Conservation (phyloP, 2,329 filamentous ascomycete genomes). For the Fusarium camptoceras region DNA sequence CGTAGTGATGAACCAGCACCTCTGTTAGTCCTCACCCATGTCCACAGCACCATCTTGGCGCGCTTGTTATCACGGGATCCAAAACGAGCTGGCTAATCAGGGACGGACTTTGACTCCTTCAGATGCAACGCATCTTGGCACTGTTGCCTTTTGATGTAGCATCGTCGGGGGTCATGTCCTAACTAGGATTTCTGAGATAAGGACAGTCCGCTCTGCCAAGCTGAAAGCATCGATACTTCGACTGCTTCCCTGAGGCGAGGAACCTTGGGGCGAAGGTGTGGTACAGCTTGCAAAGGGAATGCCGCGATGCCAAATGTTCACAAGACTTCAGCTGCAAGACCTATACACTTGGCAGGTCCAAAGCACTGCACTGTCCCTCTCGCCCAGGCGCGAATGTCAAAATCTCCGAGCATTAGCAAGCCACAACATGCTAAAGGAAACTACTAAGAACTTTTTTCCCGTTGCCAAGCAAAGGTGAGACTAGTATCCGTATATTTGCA, state of each 20-base stretch:
- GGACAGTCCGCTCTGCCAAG: slow-evolving; percentile 15
- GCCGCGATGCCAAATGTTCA: background rate
- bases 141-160: slow-evolving; percentile 2
- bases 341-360: background rate
- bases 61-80: slow-evolving; percentile 34
- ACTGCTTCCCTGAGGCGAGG: background rate
- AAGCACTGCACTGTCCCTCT: background rate
- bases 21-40: slow-evolving; percentile 9
- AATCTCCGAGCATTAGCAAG: slow-evolving; percentile 20
- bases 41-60: slow-evolving; percentile 19
- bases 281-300: background rate
- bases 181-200: slow-evolving; percentile 32
- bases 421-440: background rate
- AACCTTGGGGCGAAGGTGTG: too few relatives aligned
- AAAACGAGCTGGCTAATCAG: slow-evolving; percentile 21
- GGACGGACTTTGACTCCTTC: background rate
- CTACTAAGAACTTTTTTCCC: slow-evolving; percentile 10
- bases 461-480: slow-evolving; percentile 15
- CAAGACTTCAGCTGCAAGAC: background rate
- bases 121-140: slow-evolving; percentile 23
- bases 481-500: slow-evolving; percentile 11
- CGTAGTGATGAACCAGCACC: background rate
- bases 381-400: slow-evolving; percentile 10
- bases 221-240: slow-evolving; percentile 5
- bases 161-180: slow-evolving; percentile 28